Evolutionary conservation across 2,329 filamentous ascomycete species (phyloP).

Genomic region (Beauveria sp.): DNA sequence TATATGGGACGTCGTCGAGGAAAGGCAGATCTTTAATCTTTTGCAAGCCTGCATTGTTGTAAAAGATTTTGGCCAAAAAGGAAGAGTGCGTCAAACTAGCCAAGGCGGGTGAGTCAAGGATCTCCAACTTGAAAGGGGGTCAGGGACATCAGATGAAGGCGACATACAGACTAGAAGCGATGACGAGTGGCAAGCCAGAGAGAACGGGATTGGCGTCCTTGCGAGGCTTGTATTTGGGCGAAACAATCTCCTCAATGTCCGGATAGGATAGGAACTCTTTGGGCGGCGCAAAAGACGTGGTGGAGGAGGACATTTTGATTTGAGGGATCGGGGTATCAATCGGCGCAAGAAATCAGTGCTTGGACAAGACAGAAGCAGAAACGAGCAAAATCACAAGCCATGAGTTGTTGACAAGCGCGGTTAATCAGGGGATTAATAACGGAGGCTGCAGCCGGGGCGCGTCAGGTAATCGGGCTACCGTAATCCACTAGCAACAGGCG

Average conservation of each 20-base stretch:
- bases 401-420: not conserved
- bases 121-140: not conserved
- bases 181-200: not conserved
- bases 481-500: not conserved
- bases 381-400: not conserved
- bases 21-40: conserved; percentile 37
- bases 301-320: not conserved
- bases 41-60: conserved; percentile 58
- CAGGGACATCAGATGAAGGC: not conserved
- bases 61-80: conserved; percentile 57
- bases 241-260: not conserved
- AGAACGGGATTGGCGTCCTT: conserved; percentile 9
- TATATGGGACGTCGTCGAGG: conserved; percentile 36
- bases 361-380: not conserved
- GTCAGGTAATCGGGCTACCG: not conserved
- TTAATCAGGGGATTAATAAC: not conserved
- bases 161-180: conserved; percentile 8
- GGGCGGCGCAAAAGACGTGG: not conserved
- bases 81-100: conserved; percentile 52
- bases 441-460: not conserved
- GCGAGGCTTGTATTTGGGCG: conserved; percentile 4
- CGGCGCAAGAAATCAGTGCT: not conserved
- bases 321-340: not conserved
- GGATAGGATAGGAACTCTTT: conserved; percentile 8
- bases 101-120: not conserved